Percentiles rank a stretch among this genome's conserved stretches.
Conservation (phyloP, 2,329 filamentous ascomycete genomes). For the Alternaria longipes region DNA sequence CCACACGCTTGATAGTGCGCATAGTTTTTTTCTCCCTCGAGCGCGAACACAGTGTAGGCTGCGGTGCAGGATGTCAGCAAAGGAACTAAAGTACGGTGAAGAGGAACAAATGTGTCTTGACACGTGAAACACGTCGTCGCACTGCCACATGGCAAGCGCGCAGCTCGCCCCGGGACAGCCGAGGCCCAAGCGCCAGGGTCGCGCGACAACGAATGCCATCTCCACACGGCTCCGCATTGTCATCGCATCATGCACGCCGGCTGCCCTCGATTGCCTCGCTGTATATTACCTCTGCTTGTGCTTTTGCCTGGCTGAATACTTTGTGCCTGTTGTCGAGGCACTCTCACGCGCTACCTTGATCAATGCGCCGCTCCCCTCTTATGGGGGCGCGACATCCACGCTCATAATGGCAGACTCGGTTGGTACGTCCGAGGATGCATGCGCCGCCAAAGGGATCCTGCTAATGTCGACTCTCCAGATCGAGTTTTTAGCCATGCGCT, state of each 20-base stretch:
- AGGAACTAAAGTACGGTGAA: slow-evolving; percentile 2
- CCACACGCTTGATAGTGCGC: neutral
- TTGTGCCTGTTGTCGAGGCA: slow-evolving; percentile 1
- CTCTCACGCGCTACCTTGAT: slow-evolving; percentile 2
- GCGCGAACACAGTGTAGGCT: neutral
- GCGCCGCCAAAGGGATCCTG: too few species aligned
- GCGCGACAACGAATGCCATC: slow-evolving; percentile 19
- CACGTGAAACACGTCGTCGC: slow-evolving; percentile 1
- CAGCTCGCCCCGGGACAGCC: slow-evolving; percentile 7
- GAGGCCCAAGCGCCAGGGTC: slow-evolving; percentile 17
- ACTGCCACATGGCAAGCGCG: slow-evolving; percentile 22
- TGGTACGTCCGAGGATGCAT: slow-evolving; percentile 38
- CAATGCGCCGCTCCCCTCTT: slow-evolving; percentile 22
- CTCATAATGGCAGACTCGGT: slow-evolving; percentile 53
- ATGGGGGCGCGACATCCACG: slow-evolving; percentile 32
- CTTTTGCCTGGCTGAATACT: slow-evolving; percentile 8
- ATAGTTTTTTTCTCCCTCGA: too few species aligned
- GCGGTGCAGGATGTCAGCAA: neutral
- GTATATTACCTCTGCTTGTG: neutral
- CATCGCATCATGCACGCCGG: slow-evolving; percentile 19
- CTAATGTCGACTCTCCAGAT: slow-evolving; percentile 64
- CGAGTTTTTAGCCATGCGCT: slow-evolving; percentile 98
- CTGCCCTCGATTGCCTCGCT: slow-evolving; percentile 4
- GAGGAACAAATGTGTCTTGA: neutral
- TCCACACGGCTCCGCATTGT: slow-evolving; percentile 22